Percentiles rank a stretch among this genome's conserved stretches.
Conservation (phyloP, 1,284 basidiomycete species). For the Abortiporus biennis region DNA sequence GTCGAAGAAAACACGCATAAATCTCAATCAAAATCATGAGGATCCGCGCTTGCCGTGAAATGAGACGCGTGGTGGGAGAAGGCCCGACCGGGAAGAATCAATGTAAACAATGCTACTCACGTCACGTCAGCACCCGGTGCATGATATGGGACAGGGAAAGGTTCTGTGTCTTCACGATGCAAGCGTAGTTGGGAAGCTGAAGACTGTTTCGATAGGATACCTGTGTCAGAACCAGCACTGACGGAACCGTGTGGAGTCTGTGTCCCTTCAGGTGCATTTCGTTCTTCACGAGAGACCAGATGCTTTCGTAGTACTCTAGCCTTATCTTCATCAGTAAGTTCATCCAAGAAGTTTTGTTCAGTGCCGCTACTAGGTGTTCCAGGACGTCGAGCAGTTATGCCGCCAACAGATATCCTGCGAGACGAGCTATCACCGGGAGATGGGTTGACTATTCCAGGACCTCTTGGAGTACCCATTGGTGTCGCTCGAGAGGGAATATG, state of each 20-base stretch:
- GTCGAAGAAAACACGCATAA: not conserved
- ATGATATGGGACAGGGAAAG: slow-evolving; percentile 81
- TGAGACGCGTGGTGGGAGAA: not conserved
- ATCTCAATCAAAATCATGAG: slow-evolving; percentile 2
- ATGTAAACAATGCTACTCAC: slow-evolving; percentile 45
- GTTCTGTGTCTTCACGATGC: slow-evolving; percentile 47
- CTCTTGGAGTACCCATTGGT: slow-evolving; percentile 26
- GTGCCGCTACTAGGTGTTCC: slow-evolving; percentile 23
- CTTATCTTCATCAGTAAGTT: slow-evolving; percentile 76
- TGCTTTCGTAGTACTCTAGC: slow-evolving; percentile 75
- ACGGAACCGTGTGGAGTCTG: slow-evolving; percentile 20
- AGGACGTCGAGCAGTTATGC: slow-evolving; percentile 27
- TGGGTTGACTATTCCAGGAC: slow-evolving; percentile 13
- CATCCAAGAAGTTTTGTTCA: slow-evolving; percentile 36
- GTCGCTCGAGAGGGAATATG: slow-evolving; percentile 48
- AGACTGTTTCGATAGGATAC: slow-evolving; percentile 23
- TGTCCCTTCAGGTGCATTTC: slow-evolving; percentile 22
- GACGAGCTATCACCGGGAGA: slow-evolving; percentile 13
- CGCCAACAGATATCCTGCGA: slow-evolving; percentile 22
- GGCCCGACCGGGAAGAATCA: not conserved
- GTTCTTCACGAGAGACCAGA: slow-evolving; percentile 72
- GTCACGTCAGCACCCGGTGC: slow-evolving; percentile 86
- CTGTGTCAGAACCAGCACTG: slow-evolving; percentile 22
- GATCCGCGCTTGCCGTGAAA: too few species aligned
- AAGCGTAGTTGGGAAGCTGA: slow-evolving; percentile 26